A percentile compares a stretch with the other conserved stretches of the same genome.
These are phyloP conservation scores for Antrodiella citrinella DNA, from an alignment of 768 basidiomycete species.

Conservation along the genomic window DNA sequence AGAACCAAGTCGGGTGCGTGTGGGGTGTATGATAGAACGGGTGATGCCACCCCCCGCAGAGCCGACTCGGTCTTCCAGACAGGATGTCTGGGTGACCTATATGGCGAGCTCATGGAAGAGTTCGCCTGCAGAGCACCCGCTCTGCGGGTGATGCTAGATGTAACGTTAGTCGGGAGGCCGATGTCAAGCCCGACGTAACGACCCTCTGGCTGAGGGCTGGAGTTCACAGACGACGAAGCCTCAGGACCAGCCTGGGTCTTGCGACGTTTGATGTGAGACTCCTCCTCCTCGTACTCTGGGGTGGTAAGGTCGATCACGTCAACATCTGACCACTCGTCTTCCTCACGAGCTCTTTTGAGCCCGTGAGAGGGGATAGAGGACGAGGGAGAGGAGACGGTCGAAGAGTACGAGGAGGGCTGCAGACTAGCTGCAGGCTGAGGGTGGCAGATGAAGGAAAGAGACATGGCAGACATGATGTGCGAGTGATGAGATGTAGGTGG, in stretches of 20 bases:
- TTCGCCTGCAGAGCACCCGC: neutral
- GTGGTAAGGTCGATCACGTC: neutral
- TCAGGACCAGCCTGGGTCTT: neutral
- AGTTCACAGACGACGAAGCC: neutral
- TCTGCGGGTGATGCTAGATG: neutral
- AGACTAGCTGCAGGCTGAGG: neutral
- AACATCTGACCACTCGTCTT: neutral
- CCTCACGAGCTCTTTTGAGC: neutral
- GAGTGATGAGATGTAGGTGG: no score
- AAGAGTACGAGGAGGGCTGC: neutral
- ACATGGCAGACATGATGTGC: neutral
- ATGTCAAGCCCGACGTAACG: neutral
- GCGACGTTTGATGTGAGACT: neutral
- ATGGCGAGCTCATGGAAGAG: neutral
- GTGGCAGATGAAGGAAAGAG: neutral
- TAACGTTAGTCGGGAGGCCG: neutral
- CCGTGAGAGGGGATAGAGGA: neutral
- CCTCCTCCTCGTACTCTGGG: neutral
- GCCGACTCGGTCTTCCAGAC: neutral
- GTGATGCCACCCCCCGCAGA: neutral
- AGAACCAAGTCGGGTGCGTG: neutral
- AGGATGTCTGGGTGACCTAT: neutral
- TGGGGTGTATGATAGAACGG: neutral
- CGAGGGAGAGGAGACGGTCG: neutral
- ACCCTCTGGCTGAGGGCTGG: neutral